These are phyloP conservation scores for Coemansia sp. DNA, from an alignment of 192 early-diverging fungal genomes.

Conservation along the genomic window DNA sequence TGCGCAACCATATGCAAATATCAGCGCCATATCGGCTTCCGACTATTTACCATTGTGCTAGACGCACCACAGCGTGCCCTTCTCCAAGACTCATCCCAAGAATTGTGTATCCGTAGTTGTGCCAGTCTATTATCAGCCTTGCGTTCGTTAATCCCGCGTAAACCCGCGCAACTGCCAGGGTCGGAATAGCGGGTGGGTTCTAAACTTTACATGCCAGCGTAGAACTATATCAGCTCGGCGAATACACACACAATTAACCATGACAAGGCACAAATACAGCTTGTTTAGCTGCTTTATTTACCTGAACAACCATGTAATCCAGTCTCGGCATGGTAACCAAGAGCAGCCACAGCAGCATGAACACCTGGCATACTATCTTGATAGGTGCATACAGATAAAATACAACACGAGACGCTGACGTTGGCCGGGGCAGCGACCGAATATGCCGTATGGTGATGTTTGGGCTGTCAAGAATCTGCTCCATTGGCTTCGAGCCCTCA, in stretches of 20 bases:
- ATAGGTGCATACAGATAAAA: constrained; percentile 71
- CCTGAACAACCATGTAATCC: constrained; percentile 74
- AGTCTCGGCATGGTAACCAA: constrained; percentile 58
- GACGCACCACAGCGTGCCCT: constrained; percentile 42
- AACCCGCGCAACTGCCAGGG: constrained; percentile 73
- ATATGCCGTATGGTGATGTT: constrained; percentile 28
- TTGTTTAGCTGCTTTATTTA: constrained; percentile 56
- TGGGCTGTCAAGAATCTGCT: constrained; percentile 14
- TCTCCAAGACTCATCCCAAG: constrained; percentile 70
- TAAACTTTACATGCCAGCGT: constrained; percentile 1
- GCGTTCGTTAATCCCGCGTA: constrained; percentile 64
- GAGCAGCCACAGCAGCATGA: constrained; percentile 63
- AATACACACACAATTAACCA: neutral
- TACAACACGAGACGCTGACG: constrained; percentile 56
- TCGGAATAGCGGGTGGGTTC: constrained; percentile 97
- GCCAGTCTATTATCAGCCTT: constrained; percentile 92
- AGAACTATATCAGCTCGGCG: neutral
- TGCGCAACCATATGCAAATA: neutral
- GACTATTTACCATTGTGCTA: constrained; percentile 32
- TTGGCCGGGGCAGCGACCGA: constrained; percentile 51
- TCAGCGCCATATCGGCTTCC: neutral
- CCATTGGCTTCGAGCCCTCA: constrained; percentile 56
- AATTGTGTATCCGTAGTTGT: constrained; percentile 93
- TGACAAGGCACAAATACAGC: neutral
- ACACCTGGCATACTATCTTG: constrained; percentile 63